phyloP scores from a whole-genome alignment of 805 yeast genomes.

The Candida qinlingensis region DNA sequence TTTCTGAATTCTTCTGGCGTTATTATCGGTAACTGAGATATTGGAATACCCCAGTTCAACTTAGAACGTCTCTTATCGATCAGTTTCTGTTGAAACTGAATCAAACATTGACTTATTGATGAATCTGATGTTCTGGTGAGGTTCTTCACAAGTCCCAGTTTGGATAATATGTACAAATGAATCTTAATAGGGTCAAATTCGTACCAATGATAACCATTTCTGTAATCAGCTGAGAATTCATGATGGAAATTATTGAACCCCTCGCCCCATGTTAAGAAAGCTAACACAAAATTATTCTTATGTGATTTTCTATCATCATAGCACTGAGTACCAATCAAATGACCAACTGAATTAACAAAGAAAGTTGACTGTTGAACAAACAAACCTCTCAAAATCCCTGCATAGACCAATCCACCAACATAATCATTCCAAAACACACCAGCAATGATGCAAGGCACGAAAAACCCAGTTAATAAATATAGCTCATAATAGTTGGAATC shows the following conservation, averaged over 20 bases:
- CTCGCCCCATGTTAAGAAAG: conserved; percentile 79
- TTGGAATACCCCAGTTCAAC: conserved; percentile 92
- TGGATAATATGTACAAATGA: conserved; percentile 43
- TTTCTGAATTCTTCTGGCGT: conserved; percentile 47
- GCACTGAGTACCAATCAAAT: conserved; percentile 67
- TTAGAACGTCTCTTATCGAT: conserved; percentile 72
- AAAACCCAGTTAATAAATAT: conserved; percentile 44
- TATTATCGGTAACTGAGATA: conserved; percentile 74
- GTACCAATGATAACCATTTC: conserved; percentile 66
- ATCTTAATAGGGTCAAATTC: conserved; percentile 87
- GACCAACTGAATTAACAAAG: conserved; percentile 79
- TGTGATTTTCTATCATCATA: conserved; percentile 72
- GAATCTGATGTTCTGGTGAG: conserved; percentile 40
- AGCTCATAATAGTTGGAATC: conserved; percentile 38
- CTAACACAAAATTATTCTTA: conserved; percentile 55
- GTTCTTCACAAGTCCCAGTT: conserved; percentile 53
- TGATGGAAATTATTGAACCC: conserved; percentile 93
- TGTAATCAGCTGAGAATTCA: conserved; percentile 88
- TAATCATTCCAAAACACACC: conserved; percentile 71
- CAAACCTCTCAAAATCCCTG: conserved; percentile 68
- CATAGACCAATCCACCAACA: conserved; percentile 71
- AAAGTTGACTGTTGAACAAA: conserved; percentile 76
- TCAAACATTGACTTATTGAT: conserved; percentile 61
- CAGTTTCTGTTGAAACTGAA: conserved; percentile 78
- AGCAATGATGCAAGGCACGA: conserved; percentile 61